Conservation (phyloP, 2,329 filamentous ascomycete genomes). For the Macrophomina pseudophaseolina region DNA sequence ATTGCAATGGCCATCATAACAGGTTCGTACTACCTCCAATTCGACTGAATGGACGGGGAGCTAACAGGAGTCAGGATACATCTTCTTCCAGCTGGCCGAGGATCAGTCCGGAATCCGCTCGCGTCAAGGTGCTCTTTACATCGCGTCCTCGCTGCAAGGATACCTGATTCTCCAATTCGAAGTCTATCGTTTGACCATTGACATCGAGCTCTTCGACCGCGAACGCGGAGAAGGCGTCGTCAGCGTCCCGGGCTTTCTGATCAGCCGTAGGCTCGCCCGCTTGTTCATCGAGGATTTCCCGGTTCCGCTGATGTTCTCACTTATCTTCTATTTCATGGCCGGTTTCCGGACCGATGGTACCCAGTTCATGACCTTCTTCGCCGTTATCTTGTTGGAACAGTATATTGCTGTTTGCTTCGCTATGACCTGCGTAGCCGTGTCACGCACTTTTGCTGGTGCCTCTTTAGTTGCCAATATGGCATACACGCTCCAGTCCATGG, state of each 20-base stretch:
- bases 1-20: constrained; percentile 72
- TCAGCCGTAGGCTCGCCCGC: constrained; percentile 72
- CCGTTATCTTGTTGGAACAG: constrained; percentile 70
- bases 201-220: constrained; percentile 77
- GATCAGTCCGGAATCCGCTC: constrained; percentile 75
- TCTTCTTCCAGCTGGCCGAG: constrained; percentile 69
- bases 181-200: constrained; percentile 74
- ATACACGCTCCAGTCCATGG: constrained; percentile 75
- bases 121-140: constrained; percentile 74
- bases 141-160: constrained; percentile 72
- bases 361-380: constrained; percentile 76
- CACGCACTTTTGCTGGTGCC: constrained; percentile 71
- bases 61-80: constrained; percentile 33
- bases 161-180: constrained; percentile 80
- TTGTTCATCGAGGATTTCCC: constrained; percentile 74
- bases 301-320: constrained; percentile 71
- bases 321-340: constrained; percentile 79
- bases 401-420: constrained; percentile 77
- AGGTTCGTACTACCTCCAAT: constrained; percentile 57
- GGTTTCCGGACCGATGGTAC: constrained; percentile 68
- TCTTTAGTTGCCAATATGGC: constrained; percentile 74
- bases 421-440: constrained; percentile 68
- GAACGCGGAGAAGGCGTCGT: constrained; percentile 76
- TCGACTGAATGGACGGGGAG: background rate
- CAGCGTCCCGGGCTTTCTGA: constrained; percentile 69